Percentiles rank a stretch among this genome's conserved stretches.
Conservation (phyloP, 225 moss, liverwort and hornwort species). For the Sphagnum tenellum region DNA sequence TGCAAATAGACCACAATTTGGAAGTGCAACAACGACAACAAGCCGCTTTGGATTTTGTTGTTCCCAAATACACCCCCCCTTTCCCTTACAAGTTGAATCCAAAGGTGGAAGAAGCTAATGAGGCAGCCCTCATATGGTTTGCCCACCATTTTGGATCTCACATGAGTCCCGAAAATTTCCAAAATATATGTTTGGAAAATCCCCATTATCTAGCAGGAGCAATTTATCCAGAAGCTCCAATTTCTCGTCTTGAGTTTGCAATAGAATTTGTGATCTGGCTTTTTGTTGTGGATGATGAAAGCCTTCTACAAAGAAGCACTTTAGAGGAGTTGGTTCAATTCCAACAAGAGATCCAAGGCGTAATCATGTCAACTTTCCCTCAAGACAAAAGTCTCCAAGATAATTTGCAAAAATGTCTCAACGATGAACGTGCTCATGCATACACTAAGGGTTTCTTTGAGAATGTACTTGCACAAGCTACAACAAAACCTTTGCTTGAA, state of each 20-base stretch:
- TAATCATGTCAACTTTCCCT: constrained; percentile 9
- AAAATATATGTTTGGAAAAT: neutral
- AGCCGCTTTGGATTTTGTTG: neutral
- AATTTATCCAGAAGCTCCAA: neutral
- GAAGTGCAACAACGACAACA: neutral
- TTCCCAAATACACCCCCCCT: constrained; percentile 6
- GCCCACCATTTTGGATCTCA: constrained; percentile 2
- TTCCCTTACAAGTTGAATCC: neutral
- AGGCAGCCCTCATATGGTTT: constrained; percentile 1
- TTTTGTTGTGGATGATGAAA: constrained; percentile 9
- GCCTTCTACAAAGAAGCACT: neutral
- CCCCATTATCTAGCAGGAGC: no score
- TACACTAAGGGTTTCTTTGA: no score
- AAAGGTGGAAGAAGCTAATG: neutral
- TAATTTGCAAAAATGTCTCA: neutral
- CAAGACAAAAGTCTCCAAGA: constrained; percentile 6
- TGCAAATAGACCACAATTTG: neutral
- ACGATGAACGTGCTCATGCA: no score
- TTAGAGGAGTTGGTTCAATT: neutral
- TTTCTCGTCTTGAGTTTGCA: neutral
- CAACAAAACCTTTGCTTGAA: no score
- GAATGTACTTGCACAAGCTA: no score
- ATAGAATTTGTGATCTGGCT: neutral
- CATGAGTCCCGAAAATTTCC: neutral
- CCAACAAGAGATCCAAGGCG: neutral